Conservation (phyloP, 768 basidiomycete genomes). For the Xerocomellus intermedius region DNA sequence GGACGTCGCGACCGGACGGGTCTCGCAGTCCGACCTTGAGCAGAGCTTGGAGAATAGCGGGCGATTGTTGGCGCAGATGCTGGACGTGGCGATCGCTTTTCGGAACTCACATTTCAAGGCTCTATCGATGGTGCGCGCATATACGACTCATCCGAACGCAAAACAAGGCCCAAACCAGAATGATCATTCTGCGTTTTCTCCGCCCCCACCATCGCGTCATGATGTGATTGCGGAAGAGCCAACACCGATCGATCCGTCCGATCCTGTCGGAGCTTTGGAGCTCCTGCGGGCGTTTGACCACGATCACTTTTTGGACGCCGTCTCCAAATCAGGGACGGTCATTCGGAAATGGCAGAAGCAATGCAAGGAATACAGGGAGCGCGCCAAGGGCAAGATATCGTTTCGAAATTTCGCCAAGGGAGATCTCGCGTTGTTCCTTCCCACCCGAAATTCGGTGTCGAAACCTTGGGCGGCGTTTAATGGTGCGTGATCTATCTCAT, state of each 20-base stretch:
- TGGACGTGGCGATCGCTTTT: slow-evolving; percentile 78
- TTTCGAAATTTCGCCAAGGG: slow-evolving; percentile 95
- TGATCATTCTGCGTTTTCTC: slow-evolving; percentile 36
- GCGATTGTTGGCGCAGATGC: slow-evolving; percentile 75
- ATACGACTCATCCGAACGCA: slow-evolving; percentile 50
- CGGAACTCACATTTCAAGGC: slow-evolving; percentile 76
- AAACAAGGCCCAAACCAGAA: slow-evolving; percentile 40
- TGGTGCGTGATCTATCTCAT: slow-evolving; percentile 49
- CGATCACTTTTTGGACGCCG: slow-evolving; percentile 79
- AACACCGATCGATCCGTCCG: slow-evolving; percentile 74
- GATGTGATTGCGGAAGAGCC: slow-evolving; percentile 59
- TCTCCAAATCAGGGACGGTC: slow-evolving; percentile 78
- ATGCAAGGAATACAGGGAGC: slow-evolving; percentile 92
- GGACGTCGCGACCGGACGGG: slow-evolving; percentile 67
- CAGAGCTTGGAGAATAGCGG: slow-evolving; percentile 62
- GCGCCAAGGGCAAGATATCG: slow-evolving; percentile 95
- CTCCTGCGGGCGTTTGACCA: slow-evolving; percentile 74
- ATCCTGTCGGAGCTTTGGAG: slow-evolving; percentile 69
- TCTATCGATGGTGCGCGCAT: slow-evolving; percentile 56
- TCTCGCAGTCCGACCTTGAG: slow-evolving; percentile 67
- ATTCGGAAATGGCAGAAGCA: slow-evolving; percentile 98
- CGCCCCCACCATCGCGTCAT: slow-evolving; percentile 45
- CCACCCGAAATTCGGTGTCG: slow-evolving; percentile 89
- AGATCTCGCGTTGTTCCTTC: slow-evolving; percentile 92
- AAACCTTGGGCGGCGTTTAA: slow-evolving; percentile 99